Evolutionary conservation across 2,329 filamentous ascomycete genomes (phyloP).

Genomic region (Penicillium polonicum): DNA sequence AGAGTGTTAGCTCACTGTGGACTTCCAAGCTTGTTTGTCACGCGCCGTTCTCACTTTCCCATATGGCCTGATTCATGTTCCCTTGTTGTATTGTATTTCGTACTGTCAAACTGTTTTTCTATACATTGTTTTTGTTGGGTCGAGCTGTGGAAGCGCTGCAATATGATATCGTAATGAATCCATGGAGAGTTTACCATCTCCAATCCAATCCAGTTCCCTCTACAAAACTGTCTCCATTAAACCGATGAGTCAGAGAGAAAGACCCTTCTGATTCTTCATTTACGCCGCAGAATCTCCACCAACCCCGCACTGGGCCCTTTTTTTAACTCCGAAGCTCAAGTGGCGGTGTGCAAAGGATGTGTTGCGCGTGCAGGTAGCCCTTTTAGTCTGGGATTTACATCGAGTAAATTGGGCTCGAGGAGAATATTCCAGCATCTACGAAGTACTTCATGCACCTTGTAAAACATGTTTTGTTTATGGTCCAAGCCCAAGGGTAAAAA

Average conservation of each 20-base stretch:
- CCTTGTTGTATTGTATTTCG: neutral
- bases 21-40: neutral
- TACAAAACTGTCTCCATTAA: neutral
- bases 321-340: constrained; percentile 14
- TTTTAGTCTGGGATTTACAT: constrained; percentile 1
- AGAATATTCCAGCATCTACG: neutral
- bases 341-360: constrained; percentile 26
- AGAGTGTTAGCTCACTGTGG: neutral
- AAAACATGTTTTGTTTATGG: neutral
- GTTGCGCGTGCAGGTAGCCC: constrained; percentile 18
- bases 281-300: constrained; percentile 4
- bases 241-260: constrained; percentile 8
- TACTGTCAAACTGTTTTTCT: neutral
- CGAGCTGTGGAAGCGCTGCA: neutral
- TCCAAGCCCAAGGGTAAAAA: neutral
- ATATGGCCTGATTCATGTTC: neutral
- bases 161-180: neutral
- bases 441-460: neutral
- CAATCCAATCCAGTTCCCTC: neutral
- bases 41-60: neutral
- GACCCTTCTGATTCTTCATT: neutral
- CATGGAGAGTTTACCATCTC: neutral
- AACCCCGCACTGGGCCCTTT: constrained; percentile 15
- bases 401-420: neutral
- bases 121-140: neutral